Percentiles rank a stretch among this genome's conserved stretches.
Evolutionary conservation across 345 rosid genomes (phyloP).

Genomic region (Eucalyptus victrix): DNA sequence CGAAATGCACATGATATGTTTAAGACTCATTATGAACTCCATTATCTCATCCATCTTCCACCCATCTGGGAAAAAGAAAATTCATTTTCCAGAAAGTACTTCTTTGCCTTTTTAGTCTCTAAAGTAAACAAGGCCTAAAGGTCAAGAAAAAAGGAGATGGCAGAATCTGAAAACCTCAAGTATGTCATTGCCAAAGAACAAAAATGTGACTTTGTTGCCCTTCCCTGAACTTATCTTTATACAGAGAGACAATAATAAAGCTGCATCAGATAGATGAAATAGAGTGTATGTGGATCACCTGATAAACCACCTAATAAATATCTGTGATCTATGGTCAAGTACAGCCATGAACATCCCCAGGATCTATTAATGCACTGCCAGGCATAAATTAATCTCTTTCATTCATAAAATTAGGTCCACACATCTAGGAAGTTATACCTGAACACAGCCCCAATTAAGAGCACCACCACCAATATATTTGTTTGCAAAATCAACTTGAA

Average conservation of each 20-base stretch:
- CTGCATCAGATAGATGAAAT: not conserved
- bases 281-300: not conserved
- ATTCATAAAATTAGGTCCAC: not conserved
- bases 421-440: conserved; percentile 22
- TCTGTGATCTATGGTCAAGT: not conserved
- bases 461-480: conserved; percentile 89
- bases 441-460: conserved; percentile 77
- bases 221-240: not conserved
- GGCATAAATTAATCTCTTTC: not conserved
- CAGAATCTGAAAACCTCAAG: not conserved
- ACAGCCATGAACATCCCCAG: not conserved
- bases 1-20: not conserved
- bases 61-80: not conserved
- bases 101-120: not conserved
- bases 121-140: not conserved
- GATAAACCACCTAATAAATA: not conserved
- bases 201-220: not conserved
- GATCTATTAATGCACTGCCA: not conserved
- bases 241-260: not conserved
- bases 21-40: not conserved
- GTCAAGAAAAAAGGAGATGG: not conserved
- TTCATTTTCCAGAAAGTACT: not conserved
- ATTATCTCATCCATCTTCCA: not conserved
- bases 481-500: conserved; percentile 93
- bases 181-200: not conserved